Conservation (phyloP, 1,139 yeast genomes). For the Sugiyamaella xylanicola region DNA sequence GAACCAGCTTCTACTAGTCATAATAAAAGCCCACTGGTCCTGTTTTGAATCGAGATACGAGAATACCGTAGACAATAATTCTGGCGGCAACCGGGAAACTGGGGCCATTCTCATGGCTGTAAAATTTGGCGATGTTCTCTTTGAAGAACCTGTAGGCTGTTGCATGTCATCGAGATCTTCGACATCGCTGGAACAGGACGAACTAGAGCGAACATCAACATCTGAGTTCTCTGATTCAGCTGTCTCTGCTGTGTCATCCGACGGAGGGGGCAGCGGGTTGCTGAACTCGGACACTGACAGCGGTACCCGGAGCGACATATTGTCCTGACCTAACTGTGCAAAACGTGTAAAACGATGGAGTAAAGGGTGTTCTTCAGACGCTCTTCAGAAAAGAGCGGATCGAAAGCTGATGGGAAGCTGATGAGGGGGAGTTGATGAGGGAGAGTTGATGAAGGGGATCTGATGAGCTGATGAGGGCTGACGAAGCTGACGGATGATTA, state of each 20-base stretch:
- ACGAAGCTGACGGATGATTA: too few relatives aligned
- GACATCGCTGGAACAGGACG: constrained; percentile 15
- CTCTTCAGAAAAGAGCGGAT: too few relatives aligned
- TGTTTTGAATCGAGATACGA: constrained; percentile 61
- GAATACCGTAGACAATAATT: constrained; percentile 70
- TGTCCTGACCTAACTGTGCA: too few relatives aligned
- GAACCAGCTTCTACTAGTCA: constrained; percentile 85
- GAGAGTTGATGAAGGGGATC: too few relatives aligned
- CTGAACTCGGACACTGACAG: background rate
- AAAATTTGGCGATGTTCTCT: constrained; percentile 5
- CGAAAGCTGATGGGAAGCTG: too few relatives aligned
- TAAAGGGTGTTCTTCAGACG: too few relatives aligned
- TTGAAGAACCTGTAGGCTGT: background rate
- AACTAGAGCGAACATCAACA: constrained; percentile 13
- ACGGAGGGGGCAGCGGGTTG: background rate
- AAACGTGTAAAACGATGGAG: too few relatives aligned
- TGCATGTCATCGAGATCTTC: constrained; percentile 11
- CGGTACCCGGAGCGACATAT: background rate
- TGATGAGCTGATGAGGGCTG: too few relatives aligned
- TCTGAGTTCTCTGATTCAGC: constrained; percentile 17
- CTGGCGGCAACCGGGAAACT: constrained; percentile 71
- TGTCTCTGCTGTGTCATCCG: constrained; percentile 14
- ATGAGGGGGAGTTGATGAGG: too few relatives aligned
- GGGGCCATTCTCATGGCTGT: constrained; percentile 42
- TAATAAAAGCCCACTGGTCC: constrained; percentile 67